A percentile compares a stretch with the other conserved stretches of the same genome.
Conservation (phyloP, 2,329 filamentous ascomycete species). For the Cryoendolithus antarcticus region DNA sequence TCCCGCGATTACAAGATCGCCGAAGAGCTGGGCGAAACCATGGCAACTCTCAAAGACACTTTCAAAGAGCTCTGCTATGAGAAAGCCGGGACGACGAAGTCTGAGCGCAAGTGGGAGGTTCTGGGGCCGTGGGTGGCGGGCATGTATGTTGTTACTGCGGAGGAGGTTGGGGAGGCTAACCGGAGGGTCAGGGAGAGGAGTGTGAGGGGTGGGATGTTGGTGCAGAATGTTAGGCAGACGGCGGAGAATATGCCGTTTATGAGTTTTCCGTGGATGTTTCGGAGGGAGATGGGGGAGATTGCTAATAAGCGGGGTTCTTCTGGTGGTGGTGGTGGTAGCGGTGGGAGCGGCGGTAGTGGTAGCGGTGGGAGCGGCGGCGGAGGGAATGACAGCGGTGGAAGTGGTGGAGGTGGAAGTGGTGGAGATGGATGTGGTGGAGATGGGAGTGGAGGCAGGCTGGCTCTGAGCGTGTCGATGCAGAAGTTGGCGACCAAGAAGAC, state of each 20-base stretch:
- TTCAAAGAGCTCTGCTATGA: constrained; percentile 57
- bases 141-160: constrained; percentile 74
- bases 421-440: too few species aligned
- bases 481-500: too few species aligned
- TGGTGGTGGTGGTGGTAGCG: too few species aligned
- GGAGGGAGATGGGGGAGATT: constrained; percentile 56
- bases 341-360: too few species aligned
- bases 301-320: constrained; percentile 30
- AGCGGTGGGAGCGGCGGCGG: too few species aligned
- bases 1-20: constrained; percentile 74
- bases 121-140: constrained; percentile 67
- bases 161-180: constrained; percentile 52
- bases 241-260: constrained; percentile 61
- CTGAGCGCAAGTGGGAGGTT: constrained; percentile 35
- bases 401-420: too few species aligned
- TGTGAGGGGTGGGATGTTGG: constrained; percentile 26
- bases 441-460: too few species aligned
- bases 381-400: too few species aligned
- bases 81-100: constrained; percentile 39
- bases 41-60: constrained; percentile 51
- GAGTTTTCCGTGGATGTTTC: constrained; percentile 88
- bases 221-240: constrained; percentile 27
- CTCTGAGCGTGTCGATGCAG: too few species aligned
- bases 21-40: constrained; percentile 65
- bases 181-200: constrained; percentile 34